Conservation (phyloP, 345 rosid species). For the Firmiana major region DNA sequence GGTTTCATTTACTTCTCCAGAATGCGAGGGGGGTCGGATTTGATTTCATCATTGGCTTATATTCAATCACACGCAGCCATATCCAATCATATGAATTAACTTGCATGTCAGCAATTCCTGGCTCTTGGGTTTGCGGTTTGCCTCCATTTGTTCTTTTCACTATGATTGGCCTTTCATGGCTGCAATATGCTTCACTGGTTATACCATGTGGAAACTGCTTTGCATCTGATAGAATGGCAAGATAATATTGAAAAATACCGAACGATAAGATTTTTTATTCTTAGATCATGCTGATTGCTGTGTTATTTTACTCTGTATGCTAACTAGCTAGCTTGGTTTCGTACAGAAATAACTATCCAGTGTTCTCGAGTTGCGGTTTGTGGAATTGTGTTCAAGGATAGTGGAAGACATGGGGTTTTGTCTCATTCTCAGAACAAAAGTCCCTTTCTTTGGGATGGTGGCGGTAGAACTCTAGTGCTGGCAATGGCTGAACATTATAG, state of each 20-base stretch:
- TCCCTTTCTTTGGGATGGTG: conserved; percentile 25
- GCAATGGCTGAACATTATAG: background rate
- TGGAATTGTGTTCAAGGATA: background rate
- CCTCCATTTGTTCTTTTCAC: background rate
- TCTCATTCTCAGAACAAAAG: conserved; percentile 7
- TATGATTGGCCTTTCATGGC: background rate
- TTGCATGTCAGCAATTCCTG: background rate
- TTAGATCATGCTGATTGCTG: background rate
- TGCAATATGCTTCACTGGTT: background rate
- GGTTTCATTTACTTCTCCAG: background rate
- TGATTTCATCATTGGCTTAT: background rate
- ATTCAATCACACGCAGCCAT: background rate
- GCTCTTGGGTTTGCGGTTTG: background rate
- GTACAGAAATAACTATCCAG: background rate
- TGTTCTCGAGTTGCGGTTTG: background rate
- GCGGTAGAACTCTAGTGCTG: background rate
- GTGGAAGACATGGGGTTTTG: conserved; percentile 12
- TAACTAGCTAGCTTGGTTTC: background rate
- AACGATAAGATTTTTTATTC: conserved; percentile 30
- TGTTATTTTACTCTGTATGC: background rate
- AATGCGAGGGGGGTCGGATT: background rate
- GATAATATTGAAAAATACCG: conserved; percentile 23
- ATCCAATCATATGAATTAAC: background rate
- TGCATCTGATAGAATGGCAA: background rate
- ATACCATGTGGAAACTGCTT: background rate